Percentiles rank a stretch among this genome's conserved stretches.
These are phyloP conservation scores for Chenopodium album DNA, from an alignment of 148 eudicot species.

Conservation along the genomic window DNA sequence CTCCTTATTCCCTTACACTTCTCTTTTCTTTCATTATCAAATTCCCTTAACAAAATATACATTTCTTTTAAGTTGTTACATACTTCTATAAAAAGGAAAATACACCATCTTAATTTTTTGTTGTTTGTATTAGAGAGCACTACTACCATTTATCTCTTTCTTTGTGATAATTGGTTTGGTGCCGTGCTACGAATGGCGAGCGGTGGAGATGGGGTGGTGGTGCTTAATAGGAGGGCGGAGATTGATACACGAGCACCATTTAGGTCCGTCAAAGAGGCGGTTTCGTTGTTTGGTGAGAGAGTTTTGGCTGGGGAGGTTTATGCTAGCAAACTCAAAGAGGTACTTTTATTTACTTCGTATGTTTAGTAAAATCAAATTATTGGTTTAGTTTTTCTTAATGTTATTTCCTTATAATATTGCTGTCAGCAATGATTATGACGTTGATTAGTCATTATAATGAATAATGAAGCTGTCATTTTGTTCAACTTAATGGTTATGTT, in stretches of 20 bases:
- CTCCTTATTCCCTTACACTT: neutral
- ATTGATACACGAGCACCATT: constrained; percentile 73
- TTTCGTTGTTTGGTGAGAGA: constrained; percentile 67
- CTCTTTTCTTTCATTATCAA: neutral
- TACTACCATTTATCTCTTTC: too few relatives aligned
- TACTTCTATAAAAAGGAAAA: too few relatives aligned
- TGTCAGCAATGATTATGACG: neutral
- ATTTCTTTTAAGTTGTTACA: too few relatives aligned
- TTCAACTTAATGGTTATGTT: too few relatives aligned
- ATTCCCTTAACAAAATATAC: too few relatives aligned
- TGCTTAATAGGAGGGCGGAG: constrained; percentile 49
- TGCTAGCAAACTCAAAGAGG: constrained; percentile 49
- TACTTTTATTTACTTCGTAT: neutral
- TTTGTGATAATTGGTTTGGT: too few relatives aligned
- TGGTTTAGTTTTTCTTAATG: neutral
- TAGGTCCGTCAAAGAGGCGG: constrained; percentile 72
- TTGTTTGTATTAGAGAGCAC: too few relatives aligned
- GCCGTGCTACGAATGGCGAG: constrained; percentile 12
- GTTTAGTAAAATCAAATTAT: neutral
- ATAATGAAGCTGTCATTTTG: too few relatives aligned
- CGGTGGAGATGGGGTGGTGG: constrained; percentile 16
- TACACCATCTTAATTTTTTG: too few relatives aligned
- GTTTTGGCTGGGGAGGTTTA: constrained; percentile 64
- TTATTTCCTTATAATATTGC: neutral
- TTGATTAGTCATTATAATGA: too few relatives aligned